Evolutionary conservation across 768 basidiomycete species (phyloP), one percentile per base, ranked within the genome.

Genomic region (Brasilioporus rufonigricans): DNA sequence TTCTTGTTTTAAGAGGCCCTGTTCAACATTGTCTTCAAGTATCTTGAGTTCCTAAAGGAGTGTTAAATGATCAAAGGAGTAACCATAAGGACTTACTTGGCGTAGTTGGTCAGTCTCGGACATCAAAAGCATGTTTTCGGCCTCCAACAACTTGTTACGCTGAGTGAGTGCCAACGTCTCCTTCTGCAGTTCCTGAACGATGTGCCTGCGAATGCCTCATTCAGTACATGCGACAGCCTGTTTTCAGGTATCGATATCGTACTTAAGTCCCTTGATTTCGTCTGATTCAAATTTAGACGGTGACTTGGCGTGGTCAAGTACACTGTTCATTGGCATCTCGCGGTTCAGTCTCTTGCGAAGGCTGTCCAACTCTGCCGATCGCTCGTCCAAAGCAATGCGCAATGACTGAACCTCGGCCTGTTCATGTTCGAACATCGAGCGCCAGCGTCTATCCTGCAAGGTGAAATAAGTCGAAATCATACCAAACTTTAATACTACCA

Each of bases 231-330:
- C 11, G 40, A 29, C 13, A 26, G 21, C n/a, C 14, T 35, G 39
- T 32, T 38, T 29, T 44, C 10, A 46, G 24, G 33, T 33, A n/a
- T n/a, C n/a, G n/a, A 27, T 19, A 52, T 44, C 56, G 24, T 67
- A 91, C 90, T 94, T 94, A 38, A 95, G 80, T 9, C 93, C 93
- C 13, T 79, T 84, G 53, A 93, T 84, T 71, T 94, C 91, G 40
- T 77, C 74, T 7, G 74, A 65, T 59, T 88, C 86, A 21, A 82
- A 72, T 63, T 83, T 86, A 14, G 77, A 76, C 10, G 72, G 60
- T 2, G 75, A 71, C 39, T 66, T 70, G 5, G 71, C 58, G 29
- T 45, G 44, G 38, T 65, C 71, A 29, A 60, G 61, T 47, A 69
- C 38, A 60, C 78, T 71, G 56, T 75, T 80, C 50, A 86, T 55